phyloP scores from a whole-genome alignment of 2,329 filamentous ascomycete genomes.

The Fusarium sp. region DNA sequence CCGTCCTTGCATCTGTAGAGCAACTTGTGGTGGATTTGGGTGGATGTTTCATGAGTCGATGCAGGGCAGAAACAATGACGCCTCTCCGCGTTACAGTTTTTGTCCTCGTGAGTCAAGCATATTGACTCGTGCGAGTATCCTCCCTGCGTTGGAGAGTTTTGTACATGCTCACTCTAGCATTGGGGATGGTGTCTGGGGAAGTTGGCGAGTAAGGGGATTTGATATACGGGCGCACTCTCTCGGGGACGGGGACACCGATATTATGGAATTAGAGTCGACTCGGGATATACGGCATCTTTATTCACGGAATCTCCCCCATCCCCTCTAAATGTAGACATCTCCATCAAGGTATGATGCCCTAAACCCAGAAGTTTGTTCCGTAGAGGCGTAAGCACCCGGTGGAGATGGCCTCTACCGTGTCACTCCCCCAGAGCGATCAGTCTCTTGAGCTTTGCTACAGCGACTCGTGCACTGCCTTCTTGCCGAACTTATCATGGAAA shows the following conservation, averaged over 20 bases:
- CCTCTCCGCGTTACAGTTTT: background rate
- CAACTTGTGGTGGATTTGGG: background rate
- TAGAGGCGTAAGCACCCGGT: background rate
- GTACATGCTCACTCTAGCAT: background rate
- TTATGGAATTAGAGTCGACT: background rate
- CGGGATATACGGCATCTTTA: background rate
- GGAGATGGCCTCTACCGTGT: background rate
- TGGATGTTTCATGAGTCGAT: background rate
- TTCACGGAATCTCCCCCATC: background rate
- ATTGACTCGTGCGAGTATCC: background rate
- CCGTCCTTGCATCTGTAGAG: no score
- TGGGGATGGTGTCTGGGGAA: background rate
- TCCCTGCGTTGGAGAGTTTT: background rate
- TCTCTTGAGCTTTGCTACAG: background rate
- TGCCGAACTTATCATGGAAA: background rate
- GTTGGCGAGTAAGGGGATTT: background rate
- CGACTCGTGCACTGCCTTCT: background rate
- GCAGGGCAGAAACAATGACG: background rate
- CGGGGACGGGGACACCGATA: background rate
- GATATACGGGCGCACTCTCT: background rate
- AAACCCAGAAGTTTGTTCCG: background rate
- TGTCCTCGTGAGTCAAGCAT: background rate
- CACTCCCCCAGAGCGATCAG: background rate
- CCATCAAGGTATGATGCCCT: background rate
- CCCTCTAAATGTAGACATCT: background rate